Conservation (phyloP, 495 filamentous ascomycete species). For the Thermothielavioides terrestris region DNA sequence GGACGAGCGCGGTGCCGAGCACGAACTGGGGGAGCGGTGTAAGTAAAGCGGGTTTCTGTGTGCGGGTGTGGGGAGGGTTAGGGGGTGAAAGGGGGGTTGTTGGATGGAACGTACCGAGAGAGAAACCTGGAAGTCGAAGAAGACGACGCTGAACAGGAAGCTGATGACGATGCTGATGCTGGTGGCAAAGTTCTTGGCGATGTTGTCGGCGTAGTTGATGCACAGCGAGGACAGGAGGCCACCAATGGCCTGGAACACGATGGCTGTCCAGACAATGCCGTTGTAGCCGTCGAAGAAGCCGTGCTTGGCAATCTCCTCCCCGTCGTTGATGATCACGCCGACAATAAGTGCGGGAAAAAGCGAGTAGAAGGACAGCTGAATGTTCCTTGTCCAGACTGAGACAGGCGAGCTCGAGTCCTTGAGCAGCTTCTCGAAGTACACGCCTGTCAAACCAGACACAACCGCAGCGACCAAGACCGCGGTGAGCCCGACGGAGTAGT, state of each 20-base stretch:
- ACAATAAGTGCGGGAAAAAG: conserved; percentile 79
- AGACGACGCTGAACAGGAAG: conserved; percentile 71
- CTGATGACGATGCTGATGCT: conserved; percentile 82
- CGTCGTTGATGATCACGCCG: conserved; percentile 80
- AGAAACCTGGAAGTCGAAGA: conserved; percentile 73
- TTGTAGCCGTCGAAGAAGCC: conserved; percentile 95
- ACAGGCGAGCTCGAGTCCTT: conserved; percentile 64
- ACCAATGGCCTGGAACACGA: conserved; percentile 71
- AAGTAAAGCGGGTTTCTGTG: background rate
- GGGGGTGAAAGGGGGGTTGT: background rate
- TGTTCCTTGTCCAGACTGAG: conserved; percentile 86
- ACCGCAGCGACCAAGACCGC: conserved; percentile 68
- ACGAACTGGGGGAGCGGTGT: conserved; percentile 52
- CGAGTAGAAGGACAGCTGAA: conserved; percentile 88
- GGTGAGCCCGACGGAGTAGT: conserved; percentile 64
- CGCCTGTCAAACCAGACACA: conserved; percentile 74
- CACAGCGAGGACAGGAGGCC: conserved; percentile 77
- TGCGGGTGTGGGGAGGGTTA: background rate
- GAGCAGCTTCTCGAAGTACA: conserved; percentile 92
- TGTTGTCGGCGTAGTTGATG: conserved; percentile 80
- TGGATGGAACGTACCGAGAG: conserved; percentile 61
- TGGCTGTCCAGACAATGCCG: conserved; percentile 77
- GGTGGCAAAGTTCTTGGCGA: conserved; percentile 85
- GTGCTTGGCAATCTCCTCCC: conserved; percentile 66
- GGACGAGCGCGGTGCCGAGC: conserved; percentile 65